Percentiles rank a stretch among this genome's conserved stretches.
Conservation (phyloP, 164 flowering plant genomes). For the Pachysandra terminalis region DNA sequence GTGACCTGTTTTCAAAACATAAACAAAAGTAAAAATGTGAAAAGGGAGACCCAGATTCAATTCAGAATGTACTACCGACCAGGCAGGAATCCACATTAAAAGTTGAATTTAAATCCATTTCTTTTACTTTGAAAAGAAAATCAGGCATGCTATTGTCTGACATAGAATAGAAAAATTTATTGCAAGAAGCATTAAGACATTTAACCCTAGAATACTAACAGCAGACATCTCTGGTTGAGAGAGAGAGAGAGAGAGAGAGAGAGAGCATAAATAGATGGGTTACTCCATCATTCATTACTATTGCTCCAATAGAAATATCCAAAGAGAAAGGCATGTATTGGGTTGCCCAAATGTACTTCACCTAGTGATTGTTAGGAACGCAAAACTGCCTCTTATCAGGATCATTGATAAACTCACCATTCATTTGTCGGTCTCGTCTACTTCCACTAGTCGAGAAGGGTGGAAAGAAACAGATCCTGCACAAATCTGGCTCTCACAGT, state of each 20-base stretch:
- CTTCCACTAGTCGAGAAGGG: constrained; percentile 46
- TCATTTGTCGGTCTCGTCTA: constrained; percentile 16
- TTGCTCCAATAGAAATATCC: constrained; percentile 1
- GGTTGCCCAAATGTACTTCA: constrained; percentile 15
- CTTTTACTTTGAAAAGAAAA: not conserved
- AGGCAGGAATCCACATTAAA: too few species aligned
- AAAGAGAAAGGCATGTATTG: constrained; percentile 6
- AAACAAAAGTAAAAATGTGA: too few species aligned
- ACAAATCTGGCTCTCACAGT: constrained; percentile 67
- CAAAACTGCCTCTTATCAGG: constrained; percentile 13
- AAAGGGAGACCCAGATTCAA: too few species aligned
- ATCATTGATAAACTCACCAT: constrained; percentile 10
- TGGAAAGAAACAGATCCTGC: constrained; percentile 67
- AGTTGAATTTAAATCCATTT: not conserved
- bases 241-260: too few species aligned
- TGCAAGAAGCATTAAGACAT: constrained; percentile 13
- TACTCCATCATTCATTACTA: constrained; percentile 3
- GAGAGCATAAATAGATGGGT: constrained; percentile 10
- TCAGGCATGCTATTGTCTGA: not conserved
- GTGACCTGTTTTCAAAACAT: too few species aligned
- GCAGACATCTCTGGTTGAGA: constrained; percentile 13
- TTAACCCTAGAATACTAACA: constrained; percentile 5
- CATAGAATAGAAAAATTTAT: constrained; percentile 6
- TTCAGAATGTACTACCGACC: too few species aligned
- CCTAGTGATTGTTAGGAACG: constrained; percentile 13